Conservation (phyloP, 306 rosid genomes). For the Luffa acutangula region DNA sequence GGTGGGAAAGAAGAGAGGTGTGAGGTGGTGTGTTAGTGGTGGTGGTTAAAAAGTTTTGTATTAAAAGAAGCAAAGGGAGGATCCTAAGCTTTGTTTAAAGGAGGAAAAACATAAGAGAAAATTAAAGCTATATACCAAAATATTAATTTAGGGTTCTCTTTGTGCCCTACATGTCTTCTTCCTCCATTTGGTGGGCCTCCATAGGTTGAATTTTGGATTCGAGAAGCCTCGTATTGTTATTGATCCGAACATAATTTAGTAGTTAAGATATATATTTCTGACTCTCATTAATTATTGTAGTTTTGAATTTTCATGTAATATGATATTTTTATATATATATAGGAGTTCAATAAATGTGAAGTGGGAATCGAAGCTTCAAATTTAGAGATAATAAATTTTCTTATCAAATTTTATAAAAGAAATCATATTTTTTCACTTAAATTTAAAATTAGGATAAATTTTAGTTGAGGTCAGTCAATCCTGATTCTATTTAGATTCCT, state of each 20-base stretch:
- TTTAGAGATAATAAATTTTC: too few relatives aligned
- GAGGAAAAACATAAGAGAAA: neutral
- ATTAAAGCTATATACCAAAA: conserved; percentile 12
- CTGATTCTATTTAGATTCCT: too few relatives aligned
- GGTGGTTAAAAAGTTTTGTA: conserved; percentile 13
- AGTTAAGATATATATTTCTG: neutral
- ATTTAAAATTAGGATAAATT: too few relatives aligned
- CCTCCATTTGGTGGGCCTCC: conserved; percentile 1
- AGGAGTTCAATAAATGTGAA: too few relatives aligned
- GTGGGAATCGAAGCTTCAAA: too few relatives aligned
- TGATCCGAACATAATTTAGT: neutral
- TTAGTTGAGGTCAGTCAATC: too few relatives aligned
- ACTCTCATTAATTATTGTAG: too few relatives aligned
- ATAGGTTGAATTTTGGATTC: neutral
- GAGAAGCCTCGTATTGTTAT: neutral
- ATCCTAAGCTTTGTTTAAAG: conserved; percentile 35
- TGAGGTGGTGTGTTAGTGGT: neutral
- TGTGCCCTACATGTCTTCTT: conserved; percentile 11
- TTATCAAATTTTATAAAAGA: too few relatives aligned
- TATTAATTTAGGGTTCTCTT: conserved; percentile 9
- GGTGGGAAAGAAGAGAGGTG: neutral
- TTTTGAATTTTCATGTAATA: too few relatives aligned
- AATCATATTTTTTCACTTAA: too few relatives aligned
- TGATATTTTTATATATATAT: too few relatives aligned
- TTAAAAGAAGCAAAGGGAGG: conserved; percentile 22